phyloP scores from a whole-genome alignment of 441 rosid species.

The Pelargonium myrrhifolium region DNA sequence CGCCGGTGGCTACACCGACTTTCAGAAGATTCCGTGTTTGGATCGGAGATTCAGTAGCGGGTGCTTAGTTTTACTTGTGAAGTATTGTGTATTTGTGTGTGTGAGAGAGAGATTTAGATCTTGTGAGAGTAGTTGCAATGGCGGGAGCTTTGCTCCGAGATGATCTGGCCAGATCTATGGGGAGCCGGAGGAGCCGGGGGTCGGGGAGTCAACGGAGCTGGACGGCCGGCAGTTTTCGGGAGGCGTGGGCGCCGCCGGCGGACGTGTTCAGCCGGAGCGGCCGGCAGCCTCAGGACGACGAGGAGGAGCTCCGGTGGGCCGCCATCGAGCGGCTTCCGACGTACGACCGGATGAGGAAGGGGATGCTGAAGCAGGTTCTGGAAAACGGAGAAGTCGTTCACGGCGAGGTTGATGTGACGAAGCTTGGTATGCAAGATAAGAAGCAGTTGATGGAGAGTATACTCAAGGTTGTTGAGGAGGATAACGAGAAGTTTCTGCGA shows the following conservation, averaged over 20 bases:
- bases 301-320: slow-evolving; percentile 61
- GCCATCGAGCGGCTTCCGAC: slow-evolving; percentile 63
- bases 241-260: slow-evolving; percentile 33
- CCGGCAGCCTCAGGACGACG: slow-evolving; percentile 39
- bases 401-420: slow-evolving; percentile 38
- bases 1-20: too few species aligned
- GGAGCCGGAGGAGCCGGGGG: slow-evolving; percentile 25
- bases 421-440: slow-evolving; percentile 25
- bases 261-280: slow-evolving; percentile 37
- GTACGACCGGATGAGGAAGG: slow-evolving; percentile 38
- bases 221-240: slow-evolving; percentile 37
- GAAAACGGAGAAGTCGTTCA: slow-evolving; percentile 36
- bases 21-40: too few species aligned
- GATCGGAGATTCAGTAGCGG: too few species aligned
- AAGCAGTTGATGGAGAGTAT: neutral
- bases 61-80: too few species aligned
- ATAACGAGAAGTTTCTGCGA: neutral
- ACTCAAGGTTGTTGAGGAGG: neutral
- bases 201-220: slow-evolving; percentile 32
- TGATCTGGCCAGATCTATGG: slow-evolving; percentile 21
- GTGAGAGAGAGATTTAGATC: too few species aligned
- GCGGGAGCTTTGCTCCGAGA: neutral
- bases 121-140: too few species aligned
- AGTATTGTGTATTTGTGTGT: too few species aligned
- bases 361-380: slow-evolving; percentile 34